A percentile compares a stretch with the other conserved stretches of the same genome.
phyloP scores from a whole-genome alignment of 495 filamentous ascomycete species.

The Tuber aestivum region DNA sequence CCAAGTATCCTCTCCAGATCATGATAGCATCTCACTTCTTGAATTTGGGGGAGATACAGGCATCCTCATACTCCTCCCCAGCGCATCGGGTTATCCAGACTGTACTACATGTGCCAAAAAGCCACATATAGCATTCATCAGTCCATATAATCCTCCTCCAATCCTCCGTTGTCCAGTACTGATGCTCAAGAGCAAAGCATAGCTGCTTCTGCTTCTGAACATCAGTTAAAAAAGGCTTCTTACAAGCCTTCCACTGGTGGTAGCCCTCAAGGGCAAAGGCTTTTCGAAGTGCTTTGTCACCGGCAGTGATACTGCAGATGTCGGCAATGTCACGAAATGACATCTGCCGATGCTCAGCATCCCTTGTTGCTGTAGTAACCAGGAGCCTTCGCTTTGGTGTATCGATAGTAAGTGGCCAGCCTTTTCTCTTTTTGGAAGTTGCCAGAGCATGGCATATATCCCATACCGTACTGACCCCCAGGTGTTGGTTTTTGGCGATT shows the following conservation, averaged over 20 bases:
- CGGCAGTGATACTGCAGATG: constrained; percentile 6
- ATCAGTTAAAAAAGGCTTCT: not conserved
- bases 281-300: not conserved
- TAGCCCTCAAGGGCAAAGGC: constrained; percentile 9
- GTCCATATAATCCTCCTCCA: constrained; percentile 22
- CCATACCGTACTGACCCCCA: too few relatives aligned
- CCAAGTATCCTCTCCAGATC: constrained; percentile 11
- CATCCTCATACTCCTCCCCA: too few relatives aligned
- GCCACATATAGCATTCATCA: constrained; percentile 14
- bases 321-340: constrained; percentile 8
- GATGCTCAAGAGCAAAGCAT: constrained; percentile 6
- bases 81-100: too few relatives aligned
- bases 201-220: constrained; percentile 3
- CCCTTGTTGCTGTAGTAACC: constrained; percentile 7
- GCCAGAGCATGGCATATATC: too few relatives aligned
- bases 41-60: constrained; percentile 11
- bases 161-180: constrained; percentile 11
- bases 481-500: too few relatives aligned
- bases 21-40: constrained; percentile 4
- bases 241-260: not conserved
- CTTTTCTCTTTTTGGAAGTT: too few relatives aligned
- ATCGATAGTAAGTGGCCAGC: not conserved
- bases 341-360: constrained; percentile 3
- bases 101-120: not conserved
- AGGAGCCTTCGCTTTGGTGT: not conserved